Evolutionary conservation across 2,329 filamentous ascomycete genomes (phyloP).

Genomic region (Paraphaeosphaeria minitans): DNA sequence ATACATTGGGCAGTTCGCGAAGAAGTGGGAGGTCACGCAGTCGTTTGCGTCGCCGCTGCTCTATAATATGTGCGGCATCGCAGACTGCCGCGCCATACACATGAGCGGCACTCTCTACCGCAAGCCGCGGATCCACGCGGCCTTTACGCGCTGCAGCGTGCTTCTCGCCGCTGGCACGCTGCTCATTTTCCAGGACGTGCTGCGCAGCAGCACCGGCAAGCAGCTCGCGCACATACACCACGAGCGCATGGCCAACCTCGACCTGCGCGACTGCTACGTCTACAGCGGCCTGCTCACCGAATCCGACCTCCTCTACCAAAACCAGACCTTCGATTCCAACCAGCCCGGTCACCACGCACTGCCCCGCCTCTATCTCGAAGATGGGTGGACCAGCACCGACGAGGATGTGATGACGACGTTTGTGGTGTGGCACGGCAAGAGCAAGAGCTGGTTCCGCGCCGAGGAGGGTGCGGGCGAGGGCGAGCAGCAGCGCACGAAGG

Average conservation of each 20-base stretch:
- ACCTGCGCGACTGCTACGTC: slow-evolving; percentile 67
- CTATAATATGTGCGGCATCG: slow-evolving; percentile 72
- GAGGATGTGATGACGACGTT: slow-evolving; percentile 71
- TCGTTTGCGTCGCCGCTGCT: slow-evolving; percentile 66
- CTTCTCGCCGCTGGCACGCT: slow-evolving; percentile 65
- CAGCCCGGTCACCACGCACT: slow-evolving; percentile 64
- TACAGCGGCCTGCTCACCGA: slow-evolving; percentile 68
- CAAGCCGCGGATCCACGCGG: slow-evolving; percentile 66
- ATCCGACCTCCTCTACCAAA: slow-evolving; percentile 66
- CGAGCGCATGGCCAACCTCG: slow-evolving; percentile 62
- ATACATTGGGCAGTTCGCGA: slow-evolving; percentile 67
- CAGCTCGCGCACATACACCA: slow-evolving; percentile 66
- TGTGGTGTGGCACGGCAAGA: slow-evolving; percentile 67
- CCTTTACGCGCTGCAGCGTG: slow-evolving; percentile 65
- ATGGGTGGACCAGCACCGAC: slow-evolving; percentile 66
- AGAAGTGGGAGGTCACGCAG: slow-evolving; percentile 71
- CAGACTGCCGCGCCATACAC: slow-evolving; percentile 64
- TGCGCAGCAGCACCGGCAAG: slow-evolving; percentile 61
- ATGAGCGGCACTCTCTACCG: slow-evolving; percentile 67
- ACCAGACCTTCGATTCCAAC: slow-evolving; percentile 68
- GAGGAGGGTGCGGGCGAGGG: slow-evolving; percentile 40
- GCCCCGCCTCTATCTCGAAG: slow-evolving; percentile 64
- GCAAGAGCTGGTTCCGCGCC: slow-evolving; percentile 60
- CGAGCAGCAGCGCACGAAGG: slow-evolving; percentile 39
- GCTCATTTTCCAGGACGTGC: slow-evolving; percentile 65